phyloP scores from a whole-genome alignment of 2,329 filamentous ascomycete species.

The Arthrocladium fulminans region DNA sequence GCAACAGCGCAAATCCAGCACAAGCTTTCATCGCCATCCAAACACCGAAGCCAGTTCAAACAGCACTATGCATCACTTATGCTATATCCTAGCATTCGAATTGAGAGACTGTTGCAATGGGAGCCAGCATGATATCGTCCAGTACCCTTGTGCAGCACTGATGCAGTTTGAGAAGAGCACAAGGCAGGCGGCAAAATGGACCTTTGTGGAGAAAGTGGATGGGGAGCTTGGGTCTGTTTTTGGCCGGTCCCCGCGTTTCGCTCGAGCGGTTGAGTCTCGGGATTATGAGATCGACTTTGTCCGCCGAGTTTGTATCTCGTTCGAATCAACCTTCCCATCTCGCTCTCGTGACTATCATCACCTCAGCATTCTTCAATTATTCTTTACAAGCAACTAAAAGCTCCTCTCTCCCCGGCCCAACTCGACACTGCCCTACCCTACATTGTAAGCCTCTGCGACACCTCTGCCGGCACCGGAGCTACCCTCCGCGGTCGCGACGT shows the following conservation, averaged over 20 bases:
- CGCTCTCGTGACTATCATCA: slow-evolving; percentile 2
- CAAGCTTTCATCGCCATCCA: too few relatives aligned
- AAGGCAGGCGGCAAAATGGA: neutral
- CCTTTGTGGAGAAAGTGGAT: neutral
- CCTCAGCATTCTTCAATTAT: neutral
- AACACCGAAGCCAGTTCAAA: too few relatives aligned
- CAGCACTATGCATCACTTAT: too few relatives aligned
- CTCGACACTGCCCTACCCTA: slow-evolving; percentile 12
- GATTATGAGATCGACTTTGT: neutral
- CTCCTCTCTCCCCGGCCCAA: too few relatives aligned
- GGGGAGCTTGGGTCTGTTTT: neutral
- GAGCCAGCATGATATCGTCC: too few relatives aligned
- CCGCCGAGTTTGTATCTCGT: neutral
- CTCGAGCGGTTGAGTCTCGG: neutral
- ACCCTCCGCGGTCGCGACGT: neutral
- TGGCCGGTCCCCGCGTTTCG: neutral
- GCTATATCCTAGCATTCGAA: too few relatives aligned
- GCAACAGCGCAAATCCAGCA: too few relatives aligned
- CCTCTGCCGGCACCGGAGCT: neutral
- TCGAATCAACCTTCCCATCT: neutral
- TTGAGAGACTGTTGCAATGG: too few relatives aligned
- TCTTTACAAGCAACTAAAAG: neutral
- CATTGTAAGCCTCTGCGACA: slow-evolving; percentile 3
- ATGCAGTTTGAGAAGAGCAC: neutral
- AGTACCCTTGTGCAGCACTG: too few relatives aligned